Percentiles rank a stretch among this genome's conserved stretches.
Evolutionary conservation across 306 rosid species (phyloP).

Genomic region (Prunus persica): DNA sequence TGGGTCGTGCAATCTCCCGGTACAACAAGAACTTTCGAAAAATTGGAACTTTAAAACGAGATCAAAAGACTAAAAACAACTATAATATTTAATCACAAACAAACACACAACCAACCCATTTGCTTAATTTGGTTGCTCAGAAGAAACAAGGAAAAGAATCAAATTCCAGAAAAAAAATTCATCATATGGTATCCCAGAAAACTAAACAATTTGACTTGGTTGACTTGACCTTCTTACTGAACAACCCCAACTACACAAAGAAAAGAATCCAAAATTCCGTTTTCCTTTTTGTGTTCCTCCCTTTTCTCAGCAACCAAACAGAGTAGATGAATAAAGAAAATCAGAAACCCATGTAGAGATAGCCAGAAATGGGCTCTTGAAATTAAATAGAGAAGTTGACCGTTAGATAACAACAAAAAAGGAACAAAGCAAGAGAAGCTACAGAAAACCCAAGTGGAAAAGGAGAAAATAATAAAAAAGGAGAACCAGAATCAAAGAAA

Average conservation of each 20-base stretch:
- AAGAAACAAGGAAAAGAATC: slow-evolving; percentile 7
- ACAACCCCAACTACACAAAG: slow-evolving; percentile 11
- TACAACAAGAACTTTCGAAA: not conserved
- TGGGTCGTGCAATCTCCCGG: not conserved
- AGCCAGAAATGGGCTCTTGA: not conserved
- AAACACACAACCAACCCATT: not conserved
- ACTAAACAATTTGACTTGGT: slow-evolving; percentile 10
- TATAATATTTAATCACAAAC: not conserved
- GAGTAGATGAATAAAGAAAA: not conserved
- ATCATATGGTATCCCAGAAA: not conserved
- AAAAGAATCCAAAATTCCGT: not conserved
- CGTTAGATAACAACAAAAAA: slow-evolving; percentile 17
- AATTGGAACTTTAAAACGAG: not conserved
- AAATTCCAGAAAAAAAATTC: not conserved
- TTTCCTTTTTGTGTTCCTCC: not conserved
- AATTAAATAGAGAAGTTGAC: slow-evolving; percentile 15
- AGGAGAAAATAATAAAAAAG: slow-evolving; percentile 19
- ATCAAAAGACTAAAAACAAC: not conserved
- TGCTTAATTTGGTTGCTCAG: slow-evolving; percentile 4
- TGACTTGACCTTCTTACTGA: slow-evolving; percentile 15
- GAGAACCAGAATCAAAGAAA: slow-evolving; percentile 26
- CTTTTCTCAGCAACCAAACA: slow-evolving; percentile 13
- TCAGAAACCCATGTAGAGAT: not conserved
- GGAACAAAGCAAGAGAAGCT: not conserved
- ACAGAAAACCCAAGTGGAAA: slow-evolving; percentile 23